Percentiles rank a stretch among this genome's conserved stretches.
phyloP scores from a whole-genome alignment of 768 basidiomycete genomes.

The Amanita jacksonii region DNA sequence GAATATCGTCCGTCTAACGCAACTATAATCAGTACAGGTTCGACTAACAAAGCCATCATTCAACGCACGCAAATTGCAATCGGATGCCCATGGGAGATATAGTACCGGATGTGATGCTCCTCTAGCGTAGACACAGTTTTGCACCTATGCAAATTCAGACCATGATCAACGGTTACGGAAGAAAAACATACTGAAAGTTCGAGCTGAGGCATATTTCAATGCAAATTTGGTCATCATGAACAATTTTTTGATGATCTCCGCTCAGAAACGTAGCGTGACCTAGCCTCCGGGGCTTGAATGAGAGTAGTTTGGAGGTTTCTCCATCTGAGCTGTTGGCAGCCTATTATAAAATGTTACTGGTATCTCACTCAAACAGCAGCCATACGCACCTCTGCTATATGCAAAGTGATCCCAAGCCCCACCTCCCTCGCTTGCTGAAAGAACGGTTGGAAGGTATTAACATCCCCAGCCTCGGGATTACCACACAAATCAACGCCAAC shows the following conservation, averaged over 20 bases:
- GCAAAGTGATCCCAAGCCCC: conserved; percentile 67
- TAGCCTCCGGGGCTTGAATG: conserved; percentile 54
- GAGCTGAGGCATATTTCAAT: conserved; percentile 80
- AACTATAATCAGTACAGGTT: conserved; percentile 6
- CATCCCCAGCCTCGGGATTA: conserved; percentile 54
- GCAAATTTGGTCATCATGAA: conserved; percentile 42
- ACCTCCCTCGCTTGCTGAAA: conserved; percentile 46
- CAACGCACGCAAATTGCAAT: conserved; percentile 65
- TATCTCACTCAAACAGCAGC: neutral
- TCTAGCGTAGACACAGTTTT: conserved; percentile 60
- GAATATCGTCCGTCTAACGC: conserved; percentile 71
- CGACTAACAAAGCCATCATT: neutral
- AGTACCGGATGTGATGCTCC: conserved; percentile 64
- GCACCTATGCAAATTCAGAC: conserved; percentile 30
- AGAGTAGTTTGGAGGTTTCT: conserved; percentile 55
- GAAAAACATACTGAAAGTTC: conserved; percentile 55
- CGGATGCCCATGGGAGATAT: conserved; percentile 54
- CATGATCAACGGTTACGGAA: neutral
- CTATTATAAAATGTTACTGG: too few relatives aligned
- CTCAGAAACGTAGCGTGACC: conserved; percentile 79
- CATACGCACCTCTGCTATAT: conserved; percentile 77
- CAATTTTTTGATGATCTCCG: conserved; percentile 45
- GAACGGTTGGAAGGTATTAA: conserved; percentile 37
- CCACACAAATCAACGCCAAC: conserved; percentile 81
- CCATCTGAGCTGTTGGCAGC: conserved; percentile 35